Evolutionary conservation across 2,329 filamentous ascomycete species (phyloP).

Genomic region (Truncatella angustata): DNA sequence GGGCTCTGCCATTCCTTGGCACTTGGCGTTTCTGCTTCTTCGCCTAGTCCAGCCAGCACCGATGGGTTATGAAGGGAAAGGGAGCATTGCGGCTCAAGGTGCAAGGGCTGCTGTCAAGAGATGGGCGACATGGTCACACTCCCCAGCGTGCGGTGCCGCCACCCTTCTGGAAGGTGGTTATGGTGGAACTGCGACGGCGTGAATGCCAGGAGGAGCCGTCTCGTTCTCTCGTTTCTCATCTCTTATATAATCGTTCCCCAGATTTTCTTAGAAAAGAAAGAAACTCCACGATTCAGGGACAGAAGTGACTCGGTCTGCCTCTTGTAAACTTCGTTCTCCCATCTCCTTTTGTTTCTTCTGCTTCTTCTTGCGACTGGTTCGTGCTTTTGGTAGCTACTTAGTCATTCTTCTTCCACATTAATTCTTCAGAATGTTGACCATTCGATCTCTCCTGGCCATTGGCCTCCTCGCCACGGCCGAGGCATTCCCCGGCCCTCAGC

Average conservation of each 20-base stretch:
- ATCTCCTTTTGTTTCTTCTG: conserved; percentile 1
- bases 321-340: too few relatives aligned
- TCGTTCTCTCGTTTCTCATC: background rate
- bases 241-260: background rate
- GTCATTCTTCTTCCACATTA: conserved; percentile 8
- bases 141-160: background rate
- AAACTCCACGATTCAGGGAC: too few relatives aligned
- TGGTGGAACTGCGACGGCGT: too few relatives aligned
- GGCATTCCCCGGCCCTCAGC: conserved; percentile 19
- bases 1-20: background rate
- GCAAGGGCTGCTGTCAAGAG: background rate
- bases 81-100: background rate
- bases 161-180: conserved; percentile 9
- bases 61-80: background rate
- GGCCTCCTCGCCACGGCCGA: conserved; percentile 20
- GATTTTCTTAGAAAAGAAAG: too few relatives aligned
- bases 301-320: too few relatives aligned
- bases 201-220: background rate
- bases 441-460: conserved; percentile 22
- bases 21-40: background rate
- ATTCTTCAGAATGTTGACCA: conserved; percentile 22
- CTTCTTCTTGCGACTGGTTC: conserved; percentile 8
- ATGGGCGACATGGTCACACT: background rate
- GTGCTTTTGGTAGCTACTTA: conserved; percentile 1
- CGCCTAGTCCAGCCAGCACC: background rate